These are phyloP conservation scores for Aureobasidium namibiae DNA, from an alignment of 2,329 filamentous ascomycete species.

Conservation along the genomic window DNA sequence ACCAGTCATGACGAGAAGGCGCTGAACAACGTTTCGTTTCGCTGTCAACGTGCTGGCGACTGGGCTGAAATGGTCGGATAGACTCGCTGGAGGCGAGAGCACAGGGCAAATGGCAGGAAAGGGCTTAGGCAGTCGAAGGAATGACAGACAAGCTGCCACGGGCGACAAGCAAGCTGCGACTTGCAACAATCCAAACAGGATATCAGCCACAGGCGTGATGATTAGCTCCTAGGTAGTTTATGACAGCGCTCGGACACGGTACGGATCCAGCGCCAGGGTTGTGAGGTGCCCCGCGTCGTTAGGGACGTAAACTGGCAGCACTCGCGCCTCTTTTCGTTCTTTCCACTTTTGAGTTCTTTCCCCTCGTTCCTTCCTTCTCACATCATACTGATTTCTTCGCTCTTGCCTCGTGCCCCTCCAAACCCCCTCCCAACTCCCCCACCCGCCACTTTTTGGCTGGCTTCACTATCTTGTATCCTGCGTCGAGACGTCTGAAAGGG, in stretches of 20 bases:
- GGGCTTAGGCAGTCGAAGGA: not conserved
- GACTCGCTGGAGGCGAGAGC: not conserved
- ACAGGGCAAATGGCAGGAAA: not conserved
- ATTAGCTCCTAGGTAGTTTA: conserved; percentile 4
- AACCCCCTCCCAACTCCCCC: conserved; percentile 15
- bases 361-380: conserved; percentile 23
- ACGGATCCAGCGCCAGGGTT: not conserved
- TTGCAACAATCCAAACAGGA: conserved; percentile 12
- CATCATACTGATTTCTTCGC: conserved; percentile 15
- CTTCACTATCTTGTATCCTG: not conserved
- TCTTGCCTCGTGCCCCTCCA: not conserved
- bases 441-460: not conserved
- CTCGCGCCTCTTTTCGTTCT: not conserved
- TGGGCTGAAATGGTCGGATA: not conserved
- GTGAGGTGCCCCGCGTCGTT: not conserved
- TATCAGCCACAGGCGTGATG: conserved; percentile 8
- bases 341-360: conserved; percentile 8
- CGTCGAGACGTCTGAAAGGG: conserved; percentile 12
- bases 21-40: conserved; percentile 4
- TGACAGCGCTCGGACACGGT: conserved; percentile 8
- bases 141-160: not conserved
- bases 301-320: not conserved
- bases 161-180: conserved; percentile 7
- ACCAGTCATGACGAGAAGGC: conserved; percentile 8
- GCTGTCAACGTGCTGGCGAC: conserved; percentile 10